These are phyloP conservation scores for Aspergillus aculeatus DNA, from an alignment of 2,329 filamentous ascomycete species.

Conservation along the genomic window DNA sequence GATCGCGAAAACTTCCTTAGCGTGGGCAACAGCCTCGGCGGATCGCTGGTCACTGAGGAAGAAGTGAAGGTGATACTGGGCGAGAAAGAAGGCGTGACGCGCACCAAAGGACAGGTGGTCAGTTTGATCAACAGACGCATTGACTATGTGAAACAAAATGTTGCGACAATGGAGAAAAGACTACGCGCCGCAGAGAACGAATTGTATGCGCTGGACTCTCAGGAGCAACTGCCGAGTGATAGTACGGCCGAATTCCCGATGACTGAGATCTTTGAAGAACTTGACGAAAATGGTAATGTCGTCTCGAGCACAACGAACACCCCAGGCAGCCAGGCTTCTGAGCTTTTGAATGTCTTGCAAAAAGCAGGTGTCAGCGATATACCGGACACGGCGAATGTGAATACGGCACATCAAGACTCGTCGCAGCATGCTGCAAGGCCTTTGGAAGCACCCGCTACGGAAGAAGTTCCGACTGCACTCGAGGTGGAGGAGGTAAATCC, in stretches of 20 bases:
- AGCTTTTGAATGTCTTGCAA: slow-evolving; percentile 69
- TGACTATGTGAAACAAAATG: slow-evolving; percentile 86
- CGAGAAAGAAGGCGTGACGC: slow-evolving; percentile 41
- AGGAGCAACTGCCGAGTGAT: slow-evolving; percentile 60
- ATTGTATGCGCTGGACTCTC: slow-evolving; percentile 61
- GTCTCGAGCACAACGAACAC: slow-evolving; percentile 64
- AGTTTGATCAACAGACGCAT: slow-evolving; percentile 70
- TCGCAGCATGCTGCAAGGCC: slow-evolving; percentile 11
- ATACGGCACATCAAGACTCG: slow-evolving; percentile 14
- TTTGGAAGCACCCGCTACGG: not conserved
- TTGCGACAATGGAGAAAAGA: slow-evolving; percentile 70
- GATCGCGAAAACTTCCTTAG: slow-evolving; percentile 56
- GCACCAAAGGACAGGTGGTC: slow-evolving; percentile 62
- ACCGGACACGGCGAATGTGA: slow-evolving; percentile 22
- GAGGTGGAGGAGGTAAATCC: slow-evolving; percentile 6
- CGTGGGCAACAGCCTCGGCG: slow-evolving; percentile 46
- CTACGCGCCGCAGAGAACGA: slow-evolving; percentile 65
- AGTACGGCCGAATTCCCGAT: slow-evolving; percentile 70
- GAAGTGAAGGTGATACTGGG: slow-evolving; percentile 58
- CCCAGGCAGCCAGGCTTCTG: slow-evolving; percentile 66
- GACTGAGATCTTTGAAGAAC: slow-evolving; percentile 86
- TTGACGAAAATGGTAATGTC: slow-evolving; percentile 88
- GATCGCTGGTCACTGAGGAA: slow-evolving; percentile 44
- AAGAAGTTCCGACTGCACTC: not conserved
- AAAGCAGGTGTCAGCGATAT: slow-evolving; percentile 69